Base-by-base conservation (phyloP, 345 rosid species). In the Cardamine chenopodiifolia region DNA sequence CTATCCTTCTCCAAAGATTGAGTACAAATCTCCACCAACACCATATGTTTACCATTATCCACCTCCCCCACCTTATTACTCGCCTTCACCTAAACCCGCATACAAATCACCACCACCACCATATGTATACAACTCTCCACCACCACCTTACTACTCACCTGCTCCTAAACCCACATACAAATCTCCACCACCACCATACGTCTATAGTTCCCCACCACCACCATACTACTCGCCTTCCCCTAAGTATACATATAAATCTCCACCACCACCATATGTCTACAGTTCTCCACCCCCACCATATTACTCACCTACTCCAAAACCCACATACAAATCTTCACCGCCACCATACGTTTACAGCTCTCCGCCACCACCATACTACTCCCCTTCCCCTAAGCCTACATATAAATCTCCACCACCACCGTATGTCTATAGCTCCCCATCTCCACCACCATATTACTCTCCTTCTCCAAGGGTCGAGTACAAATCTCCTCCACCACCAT, bases 1-100 rank as follows among this genome's bases (percentile, higher is more conserved):
- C 62, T 57, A 23, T 9, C 62, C 40, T 8, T 18, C 62, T 9
- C 62, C 62, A 8, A 57, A 57, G 15, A 5, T 18, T 18, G 25
- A 0, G 3, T 57, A 31, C 23, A 57, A 57, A 5, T 31, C 62
- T 32, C 62, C 62, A 1, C 62, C 62, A 31, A 4, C 62, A 8
- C 40, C 62, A 0, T 55, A 55, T 0, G 60, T 28, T 0, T 55
- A 55, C 22, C 10, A 9, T n/a, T 55, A 37, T 14, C 61, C 61
- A 55, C 61, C 61, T 6, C 58, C 58, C 6, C 55, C 55, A 54
- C 59, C 34, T 6, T 54, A 54, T n/a, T 54, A 54, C n/a, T 52
- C 56, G 0, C 56, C 56, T 11, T 23, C 56, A 2, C 29, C 56
- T 12, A 52, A 52, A 12, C n/a, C 8, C 3, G 15, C 7, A 22